Percentiles rank a stretch among this genome's conserved stretches.
phyloP scores from a whole-genome alignment of 2,329 filamentous ascomycete genomes.

The Cercospora beticola region DNA sequence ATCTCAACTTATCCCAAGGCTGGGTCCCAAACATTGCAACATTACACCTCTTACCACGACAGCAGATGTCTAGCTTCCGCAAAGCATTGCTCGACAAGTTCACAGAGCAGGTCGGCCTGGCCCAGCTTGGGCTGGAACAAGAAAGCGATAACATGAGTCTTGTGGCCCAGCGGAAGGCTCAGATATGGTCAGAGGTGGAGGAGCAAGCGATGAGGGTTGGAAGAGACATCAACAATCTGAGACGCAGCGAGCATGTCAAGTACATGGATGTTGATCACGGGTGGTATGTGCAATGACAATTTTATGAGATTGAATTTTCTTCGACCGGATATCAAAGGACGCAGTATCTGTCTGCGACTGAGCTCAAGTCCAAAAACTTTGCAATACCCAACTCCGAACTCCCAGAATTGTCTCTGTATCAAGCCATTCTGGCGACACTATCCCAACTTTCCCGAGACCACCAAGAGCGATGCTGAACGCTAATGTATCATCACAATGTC shows the following conservation, averaged over 20 bases:
- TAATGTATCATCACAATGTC: neutral
- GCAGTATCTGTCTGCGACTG: neutral
- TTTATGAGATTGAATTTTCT: neutral
- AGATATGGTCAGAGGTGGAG: constrained; percentile 43
- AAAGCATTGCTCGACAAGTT: constrained; percentile 16
- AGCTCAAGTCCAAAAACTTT: neutral
- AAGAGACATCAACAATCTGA: constrained; percentile 34
- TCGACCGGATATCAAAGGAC: neutral
- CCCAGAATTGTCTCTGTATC: neutral
- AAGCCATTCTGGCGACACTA: neutral
- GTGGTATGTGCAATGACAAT: constrained; percentile 10
- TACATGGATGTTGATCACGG: constrained; percentile 22
- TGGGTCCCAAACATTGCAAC: constrained; percentile 41
- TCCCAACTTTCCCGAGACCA: neutral
- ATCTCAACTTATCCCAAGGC: constrained; percentile 46
- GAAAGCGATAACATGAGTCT: constrained; percentile 4
- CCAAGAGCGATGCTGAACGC: neutral
- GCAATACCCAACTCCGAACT: neutral
- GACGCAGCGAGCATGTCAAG: constrained; percentile 22
- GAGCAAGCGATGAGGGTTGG: constrained; percentile 38
- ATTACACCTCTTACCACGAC: constrained; percentile 35
- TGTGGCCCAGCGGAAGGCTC: constrained; percentile 13
- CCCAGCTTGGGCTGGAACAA: neutral
- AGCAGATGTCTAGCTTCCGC: constrained; percentile 18
- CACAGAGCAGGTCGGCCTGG: neutral